A percentile compares a stretch with the other conserved stretches of the same genome.
Conservation (phyloP, 1,284 basidiomycete species). For the Apiotrichum porosum region DNA sequence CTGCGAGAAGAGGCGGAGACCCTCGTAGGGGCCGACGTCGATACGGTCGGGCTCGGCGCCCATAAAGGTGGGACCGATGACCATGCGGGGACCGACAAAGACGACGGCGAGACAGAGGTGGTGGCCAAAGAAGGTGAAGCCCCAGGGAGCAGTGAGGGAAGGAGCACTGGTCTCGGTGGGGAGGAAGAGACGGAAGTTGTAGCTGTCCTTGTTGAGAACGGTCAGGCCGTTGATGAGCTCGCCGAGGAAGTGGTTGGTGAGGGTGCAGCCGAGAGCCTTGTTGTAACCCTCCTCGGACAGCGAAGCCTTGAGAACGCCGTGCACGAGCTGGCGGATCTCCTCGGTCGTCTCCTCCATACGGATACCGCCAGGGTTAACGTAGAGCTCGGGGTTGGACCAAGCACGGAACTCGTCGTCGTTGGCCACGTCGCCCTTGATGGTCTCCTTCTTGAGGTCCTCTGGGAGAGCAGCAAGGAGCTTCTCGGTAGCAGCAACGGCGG, state of each 20-base stretch:
- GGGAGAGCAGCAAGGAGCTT: slow-evolving; percentile 20
- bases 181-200: slow-evolving; percentile 43
- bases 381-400: slow-evolving; percentile 45
- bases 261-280: slow-evolving; percentile 37
- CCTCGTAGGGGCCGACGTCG: slow-evolving; percentile 36
- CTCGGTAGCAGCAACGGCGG: slow-evolving; percentile 27
- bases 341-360: slow-evolving; percentile 38
- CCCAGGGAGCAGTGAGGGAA: slow-evolving; percentile 31
- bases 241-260: slow-evolving; percentile 44
- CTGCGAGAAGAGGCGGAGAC: slow-evolving; percentile 35
- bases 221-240: slow-evolving; percentile 36
- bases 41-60: slow-evolving; percentile 46
- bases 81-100: slow-evolving; percentile 39
- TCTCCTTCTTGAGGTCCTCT: slow-evolving; percentile 18
- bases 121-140: slow-evolving; percentile 44
- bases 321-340: slow-evolving; percentile 26
- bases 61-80: slow-evolving; percentile 43
- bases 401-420: slow-evolving; percentile 36
- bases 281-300: slow-evolving; percentile 35
- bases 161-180: neutral
- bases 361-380: slow-evolving; percentile 42
- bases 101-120: slow-evolving; percentile 43
- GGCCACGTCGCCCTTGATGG: slow-evolving; percentile 29
- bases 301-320: slow-evolving; percentile 32
- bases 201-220: slow-evolving; percentile 41